Conservation (phyloP, 495 filamentous ascomycete genomes). For the Aspergillus egyptiacus region DNA sequence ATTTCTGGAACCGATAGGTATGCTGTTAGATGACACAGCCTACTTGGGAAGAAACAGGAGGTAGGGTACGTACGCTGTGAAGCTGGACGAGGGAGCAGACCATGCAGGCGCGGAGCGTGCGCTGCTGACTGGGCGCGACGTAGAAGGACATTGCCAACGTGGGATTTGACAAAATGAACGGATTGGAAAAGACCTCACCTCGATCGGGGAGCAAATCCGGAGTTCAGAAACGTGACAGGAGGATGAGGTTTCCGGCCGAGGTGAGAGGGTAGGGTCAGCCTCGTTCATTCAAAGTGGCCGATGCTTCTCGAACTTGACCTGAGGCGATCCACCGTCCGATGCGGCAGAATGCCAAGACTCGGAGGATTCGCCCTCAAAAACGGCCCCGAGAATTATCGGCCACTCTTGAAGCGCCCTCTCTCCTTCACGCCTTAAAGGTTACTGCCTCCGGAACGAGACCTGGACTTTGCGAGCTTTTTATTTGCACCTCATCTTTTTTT, state of each 20-base stretch:
- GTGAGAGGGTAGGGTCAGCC: neutral
- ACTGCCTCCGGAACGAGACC: neutral
- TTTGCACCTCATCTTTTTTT: conserved; percentile 1
- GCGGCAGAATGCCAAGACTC: conserved; percentile 21
- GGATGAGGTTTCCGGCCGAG: no score
- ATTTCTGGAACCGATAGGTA: conserved; percentile 51
- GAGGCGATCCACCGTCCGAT: conserved; percentile 3
- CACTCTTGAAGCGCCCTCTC: neutral
- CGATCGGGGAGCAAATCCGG: neutral
- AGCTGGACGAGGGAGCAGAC: conserved; percentile 90
- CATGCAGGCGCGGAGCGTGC: conserved; percentile 94
- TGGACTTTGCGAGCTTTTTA: neutral
- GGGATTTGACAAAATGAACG: no score
- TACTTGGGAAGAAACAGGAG: neutral
- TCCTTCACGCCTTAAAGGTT: neutral
- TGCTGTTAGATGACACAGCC: neutral
- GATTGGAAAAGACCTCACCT: no score
- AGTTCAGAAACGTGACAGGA: neutral
- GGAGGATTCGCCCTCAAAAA: conserved; percentile 12
- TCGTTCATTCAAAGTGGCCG: conserved; percentile 1
- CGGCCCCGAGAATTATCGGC: neutral
- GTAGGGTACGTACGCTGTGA: conserved; percentile 50
- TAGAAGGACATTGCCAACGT: conserved; percentile 43
- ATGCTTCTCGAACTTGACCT: conserved; percentile 18
- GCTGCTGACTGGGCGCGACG: conserved; percentile 61